Percentiles rank a stretch among this genome's conserved stretches.
Evolutionary conservation across 495 filamentous ascomycete genomes (phyloP).

Genomic region (Aspergillus biplanus): DNA sequence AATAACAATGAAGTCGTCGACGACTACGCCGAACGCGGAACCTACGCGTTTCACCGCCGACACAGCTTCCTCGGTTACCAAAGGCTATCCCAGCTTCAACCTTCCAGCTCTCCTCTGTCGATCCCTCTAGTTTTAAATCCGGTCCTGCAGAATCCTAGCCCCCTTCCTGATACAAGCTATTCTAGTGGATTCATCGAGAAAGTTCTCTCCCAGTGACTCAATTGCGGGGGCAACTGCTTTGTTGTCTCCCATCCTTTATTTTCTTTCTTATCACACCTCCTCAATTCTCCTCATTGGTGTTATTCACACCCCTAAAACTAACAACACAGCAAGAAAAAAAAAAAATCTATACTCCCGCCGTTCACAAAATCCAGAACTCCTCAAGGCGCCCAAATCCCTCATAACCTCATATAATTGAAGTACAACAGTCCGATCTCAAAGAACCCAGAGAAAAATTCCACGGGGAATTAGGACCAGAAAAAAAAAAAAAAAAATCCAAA

Average conservation of each 20-base stretch:
- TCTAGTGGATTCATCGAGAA: too few relatives aligned
- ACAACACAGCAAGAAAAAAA: neutral
- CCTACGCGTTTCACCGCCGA: conserved; percentile 19
- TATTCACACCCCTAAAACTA: neutral
- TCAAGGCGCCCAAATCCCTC: neutral
- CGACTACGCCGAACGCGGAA: neutral
- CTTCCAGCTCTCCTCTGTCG: too few relatives aligned
- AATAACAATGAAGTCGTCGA: too few relatives aligned
- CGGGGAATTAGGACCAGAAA: neutral
- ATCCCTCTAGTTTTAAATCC: too few relatives aligned
- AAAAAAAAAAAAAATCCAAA: neutral
- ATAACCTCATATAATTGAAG: neutral
- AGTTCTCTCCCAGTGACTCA: too few relatives aligned
- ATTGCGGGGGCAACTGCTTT: too few relatives aligned
- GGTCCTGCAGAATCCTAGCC: too few relatives aligned
- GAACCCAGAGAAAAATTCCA: neutral
- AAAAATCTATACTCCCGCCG: neutral
- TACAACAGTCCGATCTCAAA: neutral
- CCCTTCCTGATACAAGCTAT: too few relatives aligned
- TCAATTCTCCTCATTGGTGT: neutral
- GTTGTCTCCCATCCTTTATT: neutral
- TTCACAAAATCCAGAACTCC: neutral
- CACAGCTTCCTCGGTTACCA: neutral
- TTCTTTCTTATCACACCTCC: neutral
- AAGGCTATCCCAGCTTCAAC: neutral